Evolutionary conservation across 441 rosid species (phyloP), one percentile per base, ranked within the genome.

Genomic region (Arabidopsis lyrata): DNA sequence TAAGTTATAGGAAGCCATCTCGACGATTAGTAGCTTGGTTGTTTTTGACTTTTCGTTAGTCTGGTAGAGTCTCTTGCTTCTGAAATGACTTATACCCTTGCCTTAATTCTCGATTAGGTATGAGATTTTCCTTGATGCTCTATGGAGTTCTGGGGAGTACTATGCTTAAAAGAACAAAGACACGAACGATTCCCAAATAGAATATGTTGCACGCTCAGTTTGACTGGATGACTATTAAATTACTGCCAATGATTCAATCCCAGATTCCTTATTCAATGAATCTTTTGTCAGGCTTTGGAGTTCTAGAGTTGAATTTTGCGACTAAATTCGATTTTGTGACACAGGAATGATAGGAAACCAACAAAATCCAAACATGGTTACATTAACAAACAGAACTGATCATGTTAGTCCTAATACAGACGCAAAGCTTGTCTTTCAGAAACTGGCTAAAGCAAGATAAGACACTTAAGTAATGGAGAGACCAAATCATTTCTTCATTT

Each of bases 341-440:
- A 29, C 6, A 0, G 31, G 31, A 29, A 29, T 29, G 1, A 29
- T 29, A 29, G 31, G 1, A 29, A 29, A 29, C 70, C 39, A 35
- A 35, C 39, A 35, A 52, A 50, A 14, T 36, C 22, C 49, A 50
- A 66, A 36, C 10, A 22, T 13, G 70, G 35, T 27, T 39, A 5
- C 64, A 68, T 32, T 32, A 18, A 8, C 44, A 31, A 56, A 45
- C 45, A 55, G 22, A 32, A 34, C 3, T 1, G 36, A 27, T 22
- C 27, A 47, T 22, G 66, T 69, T 69, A 18, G 55, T 69, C 2
- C 32, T 56, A 27, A 6, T 11, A 57, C 56, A 57, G 53, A 52
- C 47, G 5, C 56, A 66, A 75, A 54, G 3, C 38, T 56, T 57
- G 66, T 56, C 57, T 47, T 54, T 63, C 9, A 9, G 3, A 56